These are phyloP conservation scores for Lobulomyces angularis DNA, from an alignment of 192 early-diverging fungal genomes.

Conservation along the genomic window DNA sequence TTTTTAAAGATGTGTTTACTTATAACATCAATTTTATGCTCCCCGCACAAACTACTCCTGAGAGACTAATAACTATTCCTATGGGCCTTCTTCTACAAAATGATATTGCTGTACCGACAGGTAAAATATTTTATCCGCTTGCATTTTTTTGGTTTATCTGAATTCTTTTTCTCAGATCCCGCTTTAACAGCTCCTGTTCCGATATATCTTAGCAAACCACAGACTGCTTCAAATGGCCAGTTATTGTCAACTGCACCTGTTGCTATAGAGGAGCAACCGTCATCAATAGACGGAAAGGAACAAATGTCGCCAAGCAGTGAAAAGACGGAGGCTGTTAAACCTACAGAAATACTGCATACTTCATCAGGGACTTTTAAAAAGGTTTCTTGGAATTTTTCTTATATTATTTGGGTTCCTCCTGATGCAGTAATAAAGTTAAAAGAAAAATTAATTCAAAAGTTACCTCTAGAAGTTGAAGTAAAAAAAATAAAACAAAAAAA, in stretches of 20 bases:
- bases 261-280: neutral
- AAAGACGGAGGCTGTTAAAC: slow-evolving; percentile 8
- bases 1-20: slow-evolving; percentile 33
- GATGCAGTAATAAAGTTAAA: slow-evolving; percentile 28
- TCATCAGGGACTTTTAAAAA: slow-evolving; percentile 25
- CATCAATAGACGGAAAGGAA: neutral
- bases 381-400: slow-evolving; percentile 20
- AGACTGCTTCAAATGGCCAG: neutral
- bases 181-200: neutral
- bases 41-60: slow-evolving; percentile 23
- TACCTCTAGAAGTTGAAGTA: slow-evolving; percentile 32
- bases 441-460: slow-evolving; percentile 28
- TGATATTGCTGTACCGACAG: slow-evolving; percentile 6
- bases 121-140: neutral
- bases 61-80: slow-evolving; percentile 25
- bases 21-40: slow-evolving; percentile 32
- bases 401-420: slow-evolving; percentile 32
- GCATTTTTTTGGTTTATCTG: neutral
- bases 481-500: slow-evolving; percentile 3
- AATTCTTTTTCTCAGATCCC: slow-evolving; percentile 1
- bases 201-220: slow-evolving; percentile 2
- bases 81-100: slow-evolving; percentile 20
- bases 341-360: slow-evolving; percentile 1
- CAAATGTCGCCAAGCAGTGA: neutral
- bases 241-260: neutral